Evolutionary conservation across 2,329 filamentous ascomycete genomes (phyloP), one percentile per base, ranked within the genome.

Genomic region (Cercospora sp.): DNA sequence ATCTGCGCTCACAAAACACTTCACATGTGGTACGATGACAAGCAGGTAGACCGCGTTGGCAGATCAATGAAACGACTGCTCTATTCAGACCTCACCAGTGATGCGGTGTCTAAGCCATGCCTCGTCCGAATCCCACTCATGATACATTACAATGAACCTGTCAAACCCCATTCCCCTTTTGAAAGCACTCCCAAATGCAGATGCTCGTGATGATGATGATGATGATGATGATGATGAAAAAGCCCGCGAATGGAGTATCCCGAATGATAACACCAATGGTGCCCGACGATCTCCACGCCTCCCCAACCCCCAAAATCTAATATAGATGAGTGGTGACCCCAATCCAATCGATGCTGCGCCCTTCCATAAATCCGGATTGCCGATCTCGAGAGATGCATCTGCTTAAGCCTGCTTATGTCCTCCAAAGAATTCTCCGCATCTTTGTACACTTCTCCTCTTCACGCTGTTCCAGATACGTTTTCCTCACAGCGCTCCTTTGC

Each of bases 121-220:
- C 28, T 37, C 55, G 18, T 59, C 28, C 55, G 32, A 18, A 13
- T 59, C n/a, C 55, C 55, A 7, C 28, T 59, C 55, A 59, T 59
- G 18, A 59, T 37, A 59, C 55, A 59, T 59, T 59, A 59, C 55
- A 59, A 21, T 32, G 55, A 37, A 59, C 18, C 30, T 13, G 16
- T 5, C 5, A 13, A 34, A 2, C 32, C 28, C 28, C 16, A n/a
- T 59, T 58, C 12, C 53, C 55, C 55, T 21, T n/a, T n/a, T 32
- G 30, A 24, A 37, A 59, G 37, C 28, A 32, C 55, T 59, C 55
- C 18, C n/a, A 59, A 21, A 32, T 59, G 55, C 55, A 55, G 6
- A 55, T 37, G 55, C 55, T 24, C 55, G 32, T 37, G 55, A 18
- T 21, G 55, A 59, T 59, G 55, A 30, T 21, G 18, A 59, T 59